Percentiles rank a stretch among this genome's conserved stretches.
Evolutionary conservation across 2,329 filamentous ascomycete species (phyloP).

Genomic region (Fusarium xylarioides): DNA sequence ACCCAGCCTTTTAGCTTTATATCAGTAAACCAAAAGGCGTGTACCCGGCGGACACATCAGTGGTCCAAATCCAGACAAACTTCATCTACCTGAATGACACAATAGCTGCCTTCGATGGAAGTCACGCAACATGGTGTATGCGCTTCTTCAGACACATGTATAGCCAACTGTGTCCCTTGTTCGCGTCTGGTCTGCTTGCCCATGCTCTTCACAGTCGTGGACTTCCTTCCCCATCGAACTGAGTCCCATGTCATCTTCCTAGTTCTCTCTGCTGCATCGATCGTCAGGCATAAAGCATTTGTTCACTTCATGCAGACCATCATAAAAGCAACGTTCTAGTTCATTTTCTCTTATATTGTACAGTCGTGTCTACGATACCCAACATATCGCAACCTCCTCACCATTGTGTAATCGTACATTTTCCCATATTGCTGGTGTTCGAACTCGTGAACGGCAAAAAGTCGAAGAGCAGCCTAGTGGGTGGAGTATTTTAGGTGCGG

Average conservation of each 20-base stretch:
- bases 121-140: background rate
- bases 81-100: background rate
- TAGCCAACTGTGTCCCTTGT: too few relatives aligned
- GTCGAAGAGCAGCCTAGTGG: background rate
- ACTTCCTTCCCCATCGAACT: background rate
- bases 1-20: background rate
- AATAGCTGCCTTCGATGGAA: background rate
- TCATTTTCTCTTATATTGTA: conserved; percentile 37
- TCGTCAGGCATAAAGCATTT: too few relatives aligned
- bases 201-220: too few relatives aligned
- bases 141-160: background rate
- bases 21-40: background rate
- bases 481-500: background rate
- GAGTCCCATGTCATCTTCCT: background rate
- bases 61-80: too few relatives aligned
- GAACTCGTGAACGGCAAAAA: background rate
- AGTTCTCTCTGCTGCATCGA: background rate
- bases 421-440: background rate
- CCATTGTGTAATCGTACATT: conserved; percentile 35
- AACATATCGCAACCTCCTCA: background rate
- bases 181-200: background rate
- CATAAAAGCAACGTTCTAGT: background rate
- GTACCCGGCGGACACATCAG: background rate
- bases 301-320: background rate
- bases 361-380: conserved; percentile 32